Percentiles rank a stretch among this genome's conserved stretches.
phyloP scores from a whole-genome alignment of 345 rosid genomes.

The Durio zibethinus region DNA sequence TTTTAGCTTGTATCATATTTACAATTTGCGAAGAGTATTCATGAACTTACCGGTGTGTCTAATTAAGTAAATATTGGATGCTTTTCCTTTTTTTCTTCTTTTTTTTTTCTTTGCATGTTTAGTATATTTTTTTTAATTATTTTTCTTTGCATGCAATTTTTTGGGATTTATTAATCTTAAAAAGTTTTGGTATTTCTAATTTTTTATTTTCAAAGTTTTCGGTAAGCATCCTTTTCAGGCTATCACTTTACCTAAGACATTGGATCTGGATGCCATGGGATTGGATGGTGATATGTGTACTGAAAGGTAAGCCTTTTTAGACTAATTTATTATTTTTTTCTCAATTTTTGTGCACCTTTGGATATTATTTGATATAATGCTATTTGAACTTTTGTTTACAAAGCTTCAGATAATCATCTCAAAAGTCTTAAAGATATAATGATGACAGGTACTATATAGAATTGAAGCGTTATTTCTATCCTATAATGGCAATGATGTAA shows the following conservation, averaged over 20 bases:
- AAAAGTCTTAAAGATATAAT: constrained; percentile 70
- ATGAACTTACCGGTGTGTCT: constrained; percentile 88
- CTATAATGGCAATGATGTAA: background rate
- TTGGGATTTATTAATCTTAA: too few species aligned
- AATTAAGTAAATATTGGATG: constrained; percentile 62
- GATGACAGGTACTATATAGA: constrained; percentile 40
- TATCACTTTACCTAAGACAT: constrained; percentile 62
- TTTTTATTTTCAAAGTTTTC: too few species aligned
- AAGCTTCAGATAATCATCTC: too few species aligned
- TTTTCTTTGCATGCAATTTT: too few species aligned
- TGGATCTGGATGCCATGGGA: constrained; percentile 67
- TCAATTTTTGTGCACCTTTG: background rate
- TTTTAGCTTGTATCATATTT: constrained; percentile 93
- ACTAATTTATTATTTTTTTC: background rate
- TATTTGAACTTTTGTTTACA: constrained; percentile 13
- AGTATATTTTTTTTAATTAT: too few species aligned
- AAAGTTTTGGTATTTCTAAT: too few species aligned
- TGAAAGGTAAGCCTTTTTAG: constrained; percentile 35
- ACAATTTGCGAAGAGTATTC: constrained; percentile 98
- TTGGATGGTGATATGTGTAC: constrained; percentile 35
- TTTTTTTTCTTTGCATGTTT: background rate
- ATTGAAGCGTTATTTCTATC: background rate
- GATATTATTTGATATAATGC: background rate
- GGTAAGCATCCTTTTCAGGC: too few species aligned
- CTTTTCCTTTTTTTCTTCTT: background rate